Conservation (phyloP, 1,139 yeast species). For the Sugiyamaella xylanicola region DNA sequence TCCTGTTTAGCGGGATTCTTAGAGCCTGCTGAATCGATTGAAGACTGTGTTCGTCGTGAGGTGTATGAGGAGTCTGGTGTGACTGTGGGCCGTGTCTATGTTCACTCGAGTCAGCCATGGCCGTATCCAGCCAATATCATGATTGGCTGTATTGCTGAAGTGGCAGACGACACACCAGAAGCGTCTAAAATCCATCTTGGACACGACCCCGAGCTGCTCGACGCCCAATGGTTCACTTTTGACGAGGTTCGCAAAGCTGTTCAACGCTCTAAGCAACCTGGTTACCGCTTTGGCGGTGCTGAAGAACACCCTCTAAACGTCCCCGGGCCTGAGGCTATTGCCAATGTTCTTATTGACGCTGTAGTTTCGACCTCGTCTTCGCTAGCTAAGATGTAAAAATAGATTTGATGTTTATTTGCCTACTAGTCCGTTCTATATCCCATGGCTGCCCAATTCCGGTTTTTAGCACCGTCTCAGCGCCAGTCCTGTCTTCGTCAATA, state of each 20-base stretch:
- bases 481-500: no score
- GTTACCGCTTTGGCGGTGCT: conserved; percentile 17
- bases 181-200: conserved; percentile 57
- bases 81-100: conserved; percentile 56
- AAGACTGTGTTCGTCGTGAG: conserved; percentile 84
- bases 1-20: conserved; percentile 92
- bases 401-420: not conserved
- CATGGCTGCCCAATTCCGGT: no score
- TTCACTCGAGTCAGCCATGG: conserved; percentile 87
- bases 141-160: conserved; percentile 83
- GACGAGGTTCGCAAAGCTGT: conserved; percentile 54
- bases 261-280: conserved; percentile 41
- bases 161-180: conserved; percentile 62
- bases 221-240: conserved; percentile 80
- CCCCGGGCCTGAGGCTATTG: conserved; percentile 56
- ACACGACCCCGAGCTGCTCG: conserved; percentile 81
- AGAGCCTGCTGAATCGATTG: conserved; percentile 93
- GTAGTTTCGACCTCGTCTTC: conserved; percentile 34
- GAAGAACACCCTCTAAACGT: conserved; percentile 40
- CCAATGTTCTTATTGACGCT: conserved; percentile 47
- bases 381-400: conserved; percentile 20
- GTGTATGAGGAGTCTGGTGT: conserved; percentile 97
- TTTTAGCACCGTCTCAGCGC: no score
- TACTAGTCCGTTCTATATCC: no score
- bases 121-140: conserved; percentile 92